Base-by-base conservation (phyloP, 345 rosid genomes). In the Tarenaya hassleriana region DNA sequence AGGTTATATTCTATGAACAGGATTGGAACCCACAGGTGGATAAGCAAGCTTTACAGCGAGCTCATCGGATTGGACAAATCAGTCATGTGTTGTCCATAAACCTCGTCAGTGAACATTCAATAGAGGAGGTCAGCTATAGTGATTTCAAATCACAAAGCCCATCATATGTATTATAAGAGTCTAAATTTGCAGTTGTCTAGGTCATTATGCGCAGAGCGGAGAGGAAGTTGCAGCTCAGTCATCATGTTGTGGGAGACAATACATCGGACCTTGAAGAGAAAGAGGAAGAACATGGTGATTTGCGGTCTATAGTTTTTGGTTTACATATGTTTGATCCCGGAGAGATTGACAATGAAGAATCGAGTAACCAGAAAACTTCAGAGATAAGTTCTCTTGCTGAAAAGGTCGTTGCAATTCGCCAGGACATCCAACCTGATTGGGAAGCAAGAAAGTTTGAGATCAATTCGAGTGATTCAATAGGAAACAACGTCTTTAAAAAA, bases 21-120 rank as follows among this genome's bases (percentile, higher is more conserved):
- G 95, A 89, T 58, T 89, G 97, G 97, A 89, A 89, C 61, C 97
- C 95, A 33, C 97, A 89, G 64, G 94, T 86, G 58, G 97, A 83
- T 65, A 83, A 79, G 73, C 95, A 86, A 69, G 97, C 95, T 63
- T 64, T 89, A 72, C 97, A 89, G 68, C 77, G 95, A 47, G 89
- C 95, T 49, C 97, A 86, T 59, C 75, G 97, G 48, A 89, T 89
- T 68, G 97, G 97, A 63, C 97, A 89, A 69, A 63, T 74, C 63
- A 86, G 76, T 68, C 94, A 79, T 58, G 97, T 89, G 57, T 50
- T 89, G 47, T 79, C 88, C 39, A 81, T 89, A 70, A 89, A 78
- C 72, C 66, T 89, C 49, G 94, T 89, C 32, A 74, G 94, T 7
- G 75, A 71, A 63, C 63, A 39, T 42, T 69, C 86, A 20, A 79